These are phyloP conservation scores for Rubia tinctorum DNA, from an alignment of 305 asterid genomes.

Conservation along the genomic window DNA sequence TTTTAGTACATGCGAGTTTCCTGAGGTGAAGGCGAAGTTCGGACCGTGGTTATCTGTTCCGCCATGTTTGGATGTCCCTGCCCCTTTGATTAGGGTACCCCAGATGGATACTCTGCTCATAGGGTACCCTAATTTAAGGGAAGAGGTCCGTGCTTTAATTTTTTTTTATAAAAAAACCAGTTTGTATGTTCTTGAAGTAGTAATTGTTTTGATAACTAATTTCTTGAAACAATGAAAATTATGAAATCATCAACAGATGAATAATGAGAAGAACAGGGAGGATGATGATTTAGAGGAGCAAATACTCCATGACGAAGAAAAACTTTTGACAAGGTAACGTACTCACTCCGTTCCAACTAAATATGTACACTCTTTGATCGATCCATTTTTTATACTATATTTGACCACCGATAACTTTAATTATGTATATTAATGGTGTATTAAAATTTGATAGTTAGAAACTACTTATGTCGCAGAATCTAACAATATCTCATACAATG, in stretches of 20 bases:
- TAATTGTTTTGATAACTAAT: neutral
- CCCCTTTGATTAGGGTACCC: neutral
- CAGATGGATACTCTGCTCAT: neutral
- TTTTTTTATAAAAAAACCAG: neutral
- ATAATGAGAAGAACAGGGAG: neutral
- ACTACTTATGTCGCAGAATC: too few relatives aligned
- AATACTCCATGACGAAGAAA: neutral
- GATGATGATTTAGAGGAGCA: neutral
- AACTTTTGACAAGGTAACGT: neutral
- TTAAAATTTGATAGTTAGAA: too few relatives aligned
- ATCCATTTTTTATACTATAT: too few relatives aligned
- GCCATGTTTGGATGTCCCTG: neutral
- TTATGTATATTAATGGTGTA: too few relatives aligned
- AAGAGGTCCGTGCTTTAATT: neutral
- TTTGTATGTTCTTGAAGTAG: neutral
- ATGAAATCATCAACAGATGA: neutral
- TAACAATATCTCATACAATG: too few relatives aligned
- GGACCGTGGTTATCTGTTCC: slow-evolving; percentile 32
- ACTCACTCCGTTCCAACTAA: too few relatives aligned
- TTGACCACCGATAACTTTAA: too few relatives aligned
- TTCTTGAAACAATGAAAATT: neutral
- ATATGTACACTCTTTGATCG: too few relatives aligned
- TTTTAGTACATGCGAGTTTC: slow-evolving; percentile 25
- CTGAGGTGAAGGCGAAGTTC: slow-evolving; percentile 19
- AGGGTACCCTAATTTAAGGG: neutral